These are phyloP conservation scores for Podospora tetraspora DNA, from an alignment of 495 filamentous ascomycete species.

Conservation along the genomic window DNA sequence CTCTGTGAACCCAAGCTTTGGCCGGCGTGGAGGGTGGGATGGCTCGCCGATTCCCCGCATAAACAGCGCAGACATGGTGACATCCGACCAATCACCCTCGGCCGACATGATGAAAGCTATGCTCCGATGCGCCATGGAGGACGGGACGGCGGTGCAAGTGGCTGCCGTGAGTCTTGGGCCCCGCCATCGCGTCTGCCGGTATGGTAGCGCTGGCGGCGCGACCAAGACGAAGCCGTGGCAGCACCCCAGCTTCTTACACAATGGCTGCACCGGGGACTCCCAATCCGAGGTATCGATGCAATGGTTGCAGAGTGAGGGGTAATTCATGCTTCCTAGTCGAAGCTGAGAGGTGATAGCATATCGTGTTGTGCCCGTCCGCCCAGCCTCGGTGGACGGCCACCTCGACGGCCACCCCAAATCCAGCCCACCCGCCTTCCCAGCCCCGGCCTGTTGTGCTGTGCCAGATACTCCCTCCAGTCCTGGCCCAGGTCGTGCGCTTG, in stretches of 20 bases:
- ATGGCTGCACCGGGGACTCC: neutral
- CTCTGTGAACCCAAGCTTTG: neutral
- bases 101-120: slow-evolving; percentile 9
- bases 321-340: neutral
- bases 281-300: neutral
- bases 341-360: neutral
- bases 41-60: slow-evolving; percentile 16
- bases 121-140: slow-evolving; percentile 1
- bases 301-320: slow-evolving; percentile 10
- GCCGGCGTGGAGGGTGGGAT: neutral
- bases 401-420: neutral
- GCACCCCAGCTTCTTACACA: neutral
- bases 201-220: too few relatives aligned
- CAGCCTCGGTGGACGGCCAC: neutral
- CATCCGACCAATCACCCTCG: slow-evolving; percentile 9
- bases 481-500: neutral
- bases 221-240: neutral
- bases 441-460: too few relatives aligned
- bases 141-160: slow-evolving; percentile 10
- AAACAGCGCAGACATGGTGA: slow-evolving; percentile 7
- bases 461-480: too few relatives aligned
- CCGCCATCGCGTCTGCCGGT: slow-evolving; percentile 10
- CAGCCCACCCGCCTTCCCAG: neutral
- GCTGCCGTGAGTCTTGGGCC: slow-evolving; percentile 6
- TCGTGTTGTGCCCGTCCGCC: neutral